A percentile compares a stretch with the other conserved stretches of the same genome.
phyloP scores from a whole-genome alignment of 257 asterid species.

The Salvia miltiorrhiza region DNA sequence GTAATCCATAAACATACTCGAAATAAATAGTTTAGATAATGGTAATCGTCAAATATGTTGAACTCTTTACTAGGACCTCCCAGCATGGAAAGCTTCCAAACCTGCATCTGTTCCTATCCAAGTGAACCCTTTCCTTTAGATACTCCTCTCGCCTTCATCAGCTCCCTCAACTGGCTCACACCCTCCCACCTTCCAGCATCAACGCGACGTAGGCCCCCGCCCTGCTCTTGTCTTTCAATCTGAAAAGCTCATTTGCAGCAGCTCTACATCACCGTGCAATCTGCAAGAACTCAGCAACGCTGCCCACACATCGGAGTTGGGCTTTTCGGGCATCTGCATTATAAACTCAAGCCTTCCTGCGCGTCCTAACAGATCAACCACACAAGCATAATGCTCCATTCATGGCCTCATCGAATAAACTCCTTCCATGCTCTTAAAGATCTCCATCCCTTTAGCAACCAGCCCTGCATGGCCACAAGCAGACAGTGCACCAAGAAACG shows the following conservation, averaged over 20 bases:
- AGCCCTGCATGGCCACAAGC: slow-evolving; percentile 91
- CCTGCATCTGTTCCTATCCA: slow-evolving; percentile 72
- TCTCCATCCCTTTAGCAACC: slow-evolving; percentile 56
- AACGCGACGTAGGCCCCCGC: slow-evolving; percentile 83
- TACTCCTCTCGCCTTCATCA: slow-evolving; percentile 78
- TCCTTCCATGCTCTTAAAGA: slow-evolving; percentile 57
- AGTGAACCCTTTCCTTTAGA: slow-evolving; percentile 82
- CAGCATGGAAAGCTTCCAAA: slow-evolving; percentile 68
- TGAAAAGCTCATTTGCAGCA: slow-evolving; percentile 86
- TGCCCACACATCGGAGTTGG: slow-evolving; percentile 86
- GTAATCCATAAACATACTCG: too few species aligned
- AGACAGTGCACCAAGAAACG: slow-evolving; percentile 73
- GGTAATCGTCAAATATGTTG: neutral
- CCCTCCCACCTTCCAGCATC: slow-evolving; percentile 86
- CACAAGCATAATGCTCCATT: slow-evolving; percentile 89
- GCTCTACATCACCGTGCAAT: slow-evolving; percentile 76
- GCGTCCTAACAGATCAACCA: slow-evolving; percentile 89
- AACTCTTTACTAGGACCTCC: slow-evolving; percentile 22
- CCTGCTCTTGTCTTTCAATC: slow-evolving; percentile 36
- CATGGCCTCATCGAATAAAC: slow-evolving; percentile 65
- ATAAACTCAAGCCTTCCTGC: slow-evolving; percentile 68
- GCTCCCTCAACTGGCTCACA: slow-evolving; percentile 74
- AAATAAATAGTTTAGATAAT: neutral
- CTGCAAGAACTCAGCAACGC: slow-evolving; percentile 79
- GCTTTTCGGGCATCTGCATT: slow-evolving; percentile 58